Base-by-base conservation (phyloP, 2,329 filamentous ascomycete species). In the Paecilomyces fulvus region DNA sequence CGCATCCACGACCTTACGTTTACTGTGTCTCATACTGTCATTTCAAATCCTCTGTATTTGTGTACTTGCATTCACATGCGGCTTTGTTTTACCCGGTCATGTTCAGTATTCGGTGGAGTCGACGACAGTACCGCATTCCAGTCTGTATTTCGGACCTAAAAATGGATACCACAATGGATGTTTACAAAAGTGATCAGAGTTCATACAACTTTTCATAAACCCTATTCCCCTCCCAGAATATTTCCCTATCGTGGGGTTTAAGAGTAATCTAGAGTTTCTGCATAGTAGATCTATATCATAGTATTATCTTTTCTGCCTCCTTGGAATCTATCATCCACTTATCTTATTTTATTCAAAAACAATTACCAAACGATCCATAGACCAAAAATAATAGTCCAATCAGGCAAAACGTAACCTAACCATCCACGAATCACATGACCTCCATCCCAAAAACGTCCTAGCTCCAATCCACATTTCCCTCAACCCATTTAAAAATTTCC, bases 401-500 rank as follows among this genome's bases (percentile, higher is more conserved):
- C 7, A n/a, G 37, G 37, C n/a, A 20, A 43, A 17, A 2, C 6
- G 17, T 2, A 8, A 17, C 2, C 6, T n/a, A n/a, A n/a, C n/a
- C n/a, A n/a, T n/a, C n/a, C n/a, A n/a, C n/a, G n/a, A n/a, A 9
- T 43, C 37, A 43, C 37, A 43, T 43, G 37, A 43, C 37, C 5
- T n/a, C 20, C 4, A 28, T 6, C n/a, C n/a, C 30, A 8, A 43
- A 6, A 53, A 23, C 31, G n/a, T 25, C 25, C 51, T 43, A 43
- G 37, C n/a, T n/a, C 21, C 25, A 14, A 49, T 63, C 64, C 63
- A 62, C 50, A 62, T 60, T 64, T 59, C 53, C 25, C 31, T 51
- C 56, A 53, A 55, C 58, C 62, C 60, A 58, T 62, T 60, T 60
- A 62, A 63, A 65, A 63, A 59, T 43, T 55, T 17, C 56, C 56